Base-by-base conservation (phyloP, 805 yeast genomes). In the Pichia rugopelliculosa region DNA sequence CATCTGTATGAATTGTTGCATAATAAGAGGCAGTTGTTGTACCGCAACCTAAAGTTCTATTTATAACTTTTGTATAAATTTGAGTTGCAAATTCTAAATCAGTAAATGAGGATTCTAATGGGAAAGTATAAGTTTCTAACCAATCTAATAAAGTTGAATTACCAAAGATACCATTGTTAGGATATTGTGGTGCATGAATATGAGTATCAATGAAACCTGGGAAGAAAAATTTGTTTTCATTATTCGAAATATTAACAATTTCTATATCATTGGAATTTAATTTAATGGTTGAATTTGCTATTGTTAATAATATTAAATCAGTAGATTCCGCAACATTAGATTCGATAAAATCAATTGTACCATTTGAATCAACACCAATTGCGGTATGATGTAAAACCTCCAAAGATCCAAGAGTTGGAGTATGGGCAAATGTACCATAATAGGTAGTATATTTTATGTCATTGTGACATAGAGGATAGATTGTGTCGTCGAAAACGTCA, bases 1-100 rank as follows among this genome's bases (percentile, higher is more conserved):
- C 81, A 7, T 76, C 77, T 0, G 82, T 70, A 59, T 91, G 95
- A 41, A 87, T 82, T 0, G 98, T 89, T 4, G 97, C 91, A 63
- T 81, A 93, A 67, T 93, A 93, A 0, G 95, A 75, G 0, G 96
- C 96, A 47, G 91, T 81, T 1, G 99, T 93, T 0, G 98, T 93
- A 20, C 99, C 99, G 60, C 81, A 73, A 3, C 62, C 58, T 53
- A 93, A 67, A 0, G 96, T 87, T 47, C 84, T 78, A 4, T 66
- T 57, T n/a, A 93, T 78, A 6, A 84, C 85, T 54, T 74, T 76
- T 13, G 73, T 55, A 62, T 91, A 93, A 1, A 90, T 81, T 7
- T 70, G 61, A 12, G 65, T 54, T 0, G 96, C 96, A 41, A 73
- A 61, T 0, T 62, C 57, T 21, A 75, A 55, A 52, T 83, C 77